A percentile compares a stretch with the other conserved stretches of the same genome.
Evolutionary conservation across 2,329 filamentous ascomycete genomes (phyloP).

Genomic region (Penicillium freii): DNA sequence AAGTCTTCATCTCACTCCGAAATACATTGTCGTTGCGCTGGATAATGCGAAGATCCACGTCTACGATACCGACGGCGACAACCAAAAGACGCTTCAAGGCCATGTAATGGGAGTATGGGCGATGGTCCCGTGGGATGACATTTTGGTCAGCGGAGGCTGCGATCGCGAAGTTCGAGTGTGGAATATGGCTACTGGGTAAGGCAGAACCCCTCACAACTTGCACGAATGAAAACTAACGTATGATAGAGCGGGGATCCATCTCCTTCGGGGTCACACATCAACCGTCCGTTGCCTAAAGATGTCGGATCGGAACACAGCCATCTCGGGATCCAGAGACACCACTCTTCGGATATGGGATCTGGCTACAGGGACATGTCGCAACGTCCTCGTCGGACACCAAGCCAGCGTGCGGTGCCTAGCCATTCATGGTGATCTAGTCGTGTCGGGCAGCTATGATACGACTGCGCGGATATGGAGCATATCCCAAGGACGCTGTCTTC

Average conservation of each 20-base stretch:
- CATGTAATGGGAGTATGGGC: conserved; percentile 99
- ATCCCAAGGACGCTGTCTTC: conserved; percentile 85
- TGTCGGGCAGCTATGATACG: conserved; percentile 98
- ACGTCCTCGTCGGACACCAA: conserved; percentile 90
- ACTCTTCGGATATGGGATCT: conserved; percentile 96
- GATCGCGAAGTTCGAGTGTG: conserved; percentile 96
- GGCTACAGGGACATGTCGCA: conserved; percentile 78
- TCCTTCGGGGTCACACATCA: conserved; percentile 89
- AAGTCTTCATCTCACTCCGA: conserved; percentile 86
- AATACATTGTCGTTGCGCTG: conserved; percentile 95
- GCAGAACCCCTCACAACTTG: conserved; percentile 21
- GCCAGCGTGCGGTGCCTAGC: conserved; percentile 93
- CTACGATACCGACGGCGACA: conserved; percentile 86
- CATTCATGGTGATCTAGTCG: conserved; percentile 92
- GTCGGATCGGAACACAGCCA: conserved; percentile 89
- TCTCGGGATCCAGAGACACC: conserved; percentile 93
- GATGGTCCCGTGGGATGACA: conserved; percentile 97
- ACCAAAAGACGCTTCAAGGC: conserved; percentile 83
- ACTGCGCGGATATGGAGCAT: conserved; percentile 98
- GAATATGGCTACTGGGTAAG: conserved; percentile 88
- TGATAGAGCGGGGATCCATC: conserved; percentile 69
- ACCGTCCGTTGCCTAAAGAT: conserved; percentile 97
- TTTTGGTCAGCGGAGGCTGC: conserved; percentile 91
- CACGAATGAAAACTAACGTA: conserved; percentile 1
- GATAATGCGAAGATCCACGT: conserved; percentile 99